Evolutionary conservation across 768 basidiomycete genomes (phyloP), one percentile per base, ranked within the genome.

Genomic region (Lactifluus volemus): DNA sequence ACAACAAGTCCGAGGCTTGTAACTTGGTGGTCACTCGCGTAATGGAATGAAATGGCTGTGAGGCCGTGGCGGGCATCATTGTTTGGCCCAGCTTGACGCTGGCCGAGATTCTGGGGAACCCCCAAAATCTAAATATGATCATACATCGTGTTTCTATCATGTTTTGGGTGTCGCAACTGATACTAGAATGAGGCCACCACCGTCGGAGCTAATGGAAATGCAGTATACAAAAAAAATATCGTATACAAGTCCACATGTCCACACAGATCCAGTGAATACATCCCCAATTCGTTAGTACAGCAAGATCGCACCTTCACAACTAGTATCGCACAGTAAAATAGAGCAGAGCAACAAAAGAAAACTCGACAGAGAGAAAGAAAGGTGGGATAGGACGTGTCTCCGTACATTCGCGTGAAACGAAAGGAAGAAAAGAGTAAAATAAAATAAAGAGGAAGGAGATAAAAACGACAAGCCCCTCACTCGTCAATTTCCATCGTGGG

Each of bases 401-500:
- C 53, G 36, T 32, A 47, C 29, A 52, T 14, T 61, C 54, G 41
- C 32, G 12, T 21, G 32, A 4, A 34, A 10, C 17, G 6, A 41
- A 25, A 39, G 17, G 49, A 44, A 51, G 29, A 14, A 15, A 52
- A 25, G 25, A 25, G 25, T 0, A 53, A 21, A 49, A 19, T 17
- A 45, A n/a, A 34, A 41, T 14, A 42, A 4, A 49, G 9, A n/a
- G 39, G 10, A 38, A 30, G 3, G 6, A n/a, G 5, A 42, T 15
- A 36, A 47, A 34, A n/a, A 15, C 6, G 4, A 44, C 45, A 14
- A 15, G 5, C 29, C 11, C 30, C 21, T 52, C 49, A 51, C 36
- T 55, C 44, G 29, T 65, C 64, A 45, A 65, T 61, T 3, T 65
- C 64, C 64, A 65, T 65, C 25, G 61, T 39, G 4, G 60, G 60